A percentile compares a stretch with the other conserved stretches of the same genome.
These are phyloP conservation scores for Ceratocystis lukuohia DNA, from an alignment of 2,329 filamentous ascomycete species.

Conservation along the genomic window DNA sequence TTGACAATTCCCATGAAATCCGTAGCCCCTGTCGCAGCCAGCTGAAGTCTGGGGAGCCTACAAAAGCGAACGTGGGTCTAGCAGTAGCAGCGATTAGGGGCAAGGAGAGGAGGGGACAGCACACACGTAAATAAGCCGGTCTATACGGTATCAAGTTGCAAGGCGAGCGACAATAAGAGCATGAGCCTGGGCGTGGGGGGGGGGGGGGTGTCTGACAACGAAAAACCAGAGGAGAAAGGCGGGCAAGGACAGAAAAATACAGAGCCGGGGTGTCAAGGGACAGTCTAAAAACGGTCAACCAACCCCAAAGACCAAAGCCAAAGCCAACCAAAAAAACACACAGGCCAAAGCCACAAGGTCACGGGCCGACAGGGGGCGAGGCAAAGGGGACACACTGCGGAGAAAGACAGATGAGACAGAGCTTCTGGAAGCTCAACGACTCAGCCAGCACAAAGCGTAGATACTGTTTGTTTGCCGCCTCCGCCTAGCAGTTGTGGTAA, in stretches of 20 bases:
- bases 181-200: no score
- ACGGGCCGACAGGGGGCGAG: not conserved
- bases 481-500: not conserved
- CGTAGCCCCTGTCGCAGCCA: conserved; percentile 5
- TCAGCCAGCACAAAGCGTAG: no score
- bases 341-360: not conserved
- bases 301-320: not conserved
- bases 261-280: not conserved
- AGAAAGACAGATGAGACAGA: not conserved
- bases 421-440: not conserved
- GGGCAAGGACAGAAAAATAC: not conserved
- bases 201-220: not conserved
- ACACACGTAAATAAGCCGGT: not conserved
- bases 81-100: not conserved
- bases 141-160: not conserved
- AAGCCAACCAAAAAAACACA: not conserved
- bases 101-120: not conserved
- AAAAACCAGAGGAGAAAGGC: not conserved
- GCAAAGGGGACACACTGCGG: not conserved
- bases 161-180: not conserved
- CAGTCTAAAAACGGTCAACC: not conserved
- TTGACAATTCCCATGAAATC: not conserved
- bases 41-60: not conserved
- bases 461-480: no score
- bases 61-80: not conserved